Percentiles rank a stretch among this genome's conserved stretches.
Conservation (phyloP, 192 early-diverging fungal genomes). For the Linnemannia exigua region DNA sequence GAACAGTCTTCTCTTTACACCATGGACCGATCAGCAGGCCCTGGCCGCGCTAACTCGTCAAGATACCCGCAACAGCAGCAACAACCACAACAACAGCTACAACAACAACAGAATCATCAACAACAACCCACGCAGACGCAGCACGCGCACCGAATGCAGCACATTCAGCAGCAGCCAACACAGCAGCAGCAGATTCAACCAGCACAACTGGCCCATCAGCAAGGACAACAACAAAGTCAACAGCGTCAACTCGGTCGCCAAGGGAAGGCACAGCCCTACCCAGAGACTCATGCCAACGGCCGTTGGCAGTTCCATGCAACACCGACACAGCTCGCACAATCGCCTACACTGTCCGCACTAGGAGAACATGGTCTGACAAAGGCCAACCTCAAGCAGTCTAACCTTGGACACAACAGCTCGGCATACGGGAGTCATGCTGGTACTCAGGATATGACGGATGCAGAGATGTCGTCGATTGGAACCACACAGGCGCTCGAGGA, state of each 20-base stretch:
- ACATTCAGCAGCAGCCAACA: neutral
- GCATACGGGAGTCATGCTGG: neutral
- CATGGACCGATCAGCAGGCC: neutral
- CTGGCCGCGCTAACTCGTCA: neutral
- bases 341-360: neutral
- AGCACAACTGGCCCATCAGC: neutral
- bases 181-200: neutral
- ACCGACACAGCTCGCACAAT: neutral
- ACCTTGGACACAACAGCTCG: neutral
- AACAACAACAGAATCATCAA: neutral
- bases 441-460: neutral
- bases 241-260: neutral
- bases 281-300: neutral
- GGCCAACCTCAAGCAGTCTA: neutral
- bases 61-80: neutral
- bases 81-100: neutral
- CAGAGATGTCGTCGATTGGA: conserved; percentile 1
- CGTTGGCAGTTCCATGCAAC: neutral
- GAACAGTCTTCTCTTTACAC: neutral
- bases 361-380: neutral
- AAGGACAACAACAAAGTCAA: neutral
- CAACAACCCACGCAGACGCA: too few species aligned
- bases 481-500: conserved; percentile 26
- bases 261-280: neutral
- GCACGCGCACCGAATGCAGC: neutral